Evolutionary conservation across 2,329 filamentous ascomycete genomes (phyloP), one percentile per base, ranked within the genome.

Genomic region (Fusarium miscanthi): DNA sequence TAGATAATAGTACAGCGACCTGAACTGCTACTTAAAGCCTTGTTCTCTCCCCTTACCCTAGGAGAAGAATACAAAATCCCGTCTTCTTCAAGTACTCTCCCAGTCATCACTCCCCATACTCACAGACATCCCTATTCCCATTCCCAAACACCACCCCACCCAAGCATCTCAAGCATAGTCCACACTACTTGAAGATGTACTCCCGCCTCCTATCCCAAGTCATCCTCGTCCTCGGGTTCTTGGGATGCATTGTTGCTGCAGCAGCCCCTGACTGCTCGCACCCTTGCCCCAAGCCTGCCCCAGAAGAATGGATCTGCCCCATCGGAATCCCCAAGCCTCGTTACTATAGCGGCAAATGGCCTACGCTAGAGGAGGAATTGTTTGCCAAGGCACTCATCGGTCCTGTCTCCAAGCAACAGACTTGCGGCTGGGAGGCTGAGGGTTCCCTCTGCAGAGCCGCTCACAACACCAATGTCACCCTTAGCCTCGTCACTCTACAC

Each of bases 61-160:
- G 5, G 11, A 10, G 19, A 9, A 8, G 3, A 17, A 7, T 30
- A 10, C 6, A 19, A 2, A 33, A 3, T 10, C 10, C 0, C 5
- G 2, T 48, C 21, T 48, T 17, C 14, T 2, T 21, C 8, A 27
- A 21, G 17, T 27, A 14, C 17, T 14, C 12, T 46, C 17, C 25
- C 17, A 12, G 1, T 27, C 25, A 25, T 49, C 30, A 23, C 21
- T 19, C 23, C n/a, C 30, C 21, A 19, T 23, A 5, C 8, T 14
- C 17, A 35, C 14, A 35, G 16, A 17, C 16, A 17, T 37, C 16
- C 35, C 16, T 13, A 37, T 17, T 37, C 35, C 9, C 16, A 37
- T 37, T 37, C 35, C 16, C 16, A 23, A 3, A 49, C 3, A 23
- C 16, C 13, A 7, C 6, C 30, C 46, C 2, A 10, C 16, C 3